Evolutionary conservation across 2,329 filamentous ascomycete genomes (phyloP), one percentile per base, ranked within the genome.

Genomic region (Aspergillus floridensis): DNA sequence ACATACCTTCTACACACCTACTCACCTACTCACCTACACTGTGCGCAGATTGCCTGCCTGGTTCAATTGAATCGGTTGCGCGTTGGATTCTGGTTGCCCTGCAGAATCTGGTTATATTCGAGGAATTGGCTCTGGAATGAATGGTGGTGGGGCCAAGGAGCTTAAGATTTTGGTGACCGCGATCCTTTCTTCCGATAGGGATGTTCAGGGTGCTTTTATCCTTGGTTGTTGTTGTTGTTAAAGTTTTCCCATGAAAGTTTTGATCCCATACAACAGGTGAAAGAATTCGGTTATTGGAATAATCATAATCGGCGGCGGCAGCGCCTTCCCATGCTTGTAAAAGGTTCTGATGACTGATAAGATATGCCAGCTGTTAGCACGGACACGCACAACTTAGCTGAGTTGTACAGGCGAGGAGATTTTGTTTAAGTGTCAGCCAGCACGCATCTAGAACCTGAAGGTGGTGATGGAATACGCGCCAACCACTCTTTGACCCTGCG

Each of bases 361-460:
- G 35, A 49, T 8, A 14, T 41, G 53, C 53, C 53, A 56, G 53
- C 19, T 56, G 53, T 56, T 46, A 56, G 41, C 46, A 44, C 38
- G 38, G 38, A 5, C 16, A 44, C 38, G 6, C 38, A 44, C n/a
- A 48, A 32, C 31, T 24, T 41, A 16, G 53, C 44, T 56, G 53
- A 49, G 53, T 56, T 56, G 53, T 56, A 24, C 46, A 56, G 38
- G 35, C 16, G 24, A 44, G 38, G 38, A 44, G 38, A 44, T n/a
- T 44, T 44, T 44, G 38, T 44, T 8, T 5, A 14, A 44, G 38
- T 44, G 38, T 19, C 38, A 19, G 16, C 38, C 38, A 44, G 38
- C 38, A 16, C 14, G 38, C 38, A 44, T 16, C 38, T 35, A 44
- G 38, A 16, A n/a, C 38, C 32, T 35, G 32, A 10, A 35, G 10